Base-by-base conservation (phyloP, 371 early-diverging fungal genomes). In the Circinella umbellata region DNA sequence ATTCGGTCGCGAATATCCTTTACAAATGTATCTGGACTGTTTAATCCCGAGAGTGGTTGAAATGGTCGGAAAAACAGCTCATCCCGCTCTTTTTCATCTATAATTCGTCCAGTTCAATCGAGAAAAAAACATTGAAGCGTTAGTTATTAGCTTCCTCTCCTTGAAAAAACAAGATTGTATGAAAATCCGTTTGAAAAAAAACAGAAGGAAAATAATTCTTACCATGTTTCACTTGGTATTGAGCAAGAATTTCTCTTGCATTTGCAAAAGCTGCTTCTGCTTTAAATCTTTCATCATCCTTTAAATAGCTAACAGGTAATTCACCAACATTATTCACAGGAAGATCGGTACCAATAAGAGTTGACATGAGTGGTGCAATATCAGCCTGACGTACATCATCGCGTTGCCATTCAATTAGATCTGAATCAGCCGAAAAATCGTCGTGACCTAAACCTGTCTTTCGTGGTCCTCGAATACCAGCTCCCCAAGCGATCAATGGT, bases 401-500 rank as follows among this genome's bases (percentile, higher is more conserved):
- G 42, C 96, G 88, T 66, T 85, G 85, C 38, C 87, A 76, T 0
- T 76, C 75, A 39, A 66, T 70, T 42, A 92, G 63, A 10, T 76
- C 71, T 96, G 96, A 95, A 10, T 80, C 74, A 4, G 70, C 77
- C 0, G 96, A 92, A 67, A 91, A 87, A 0, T 80, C 91, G 67
- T 94, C 94, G 57, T 91, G 89, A 7, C 79, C 80, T 42, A 70
- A 42, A 1, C 73, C 76, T 11, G 75, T 77, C 27, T 69, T 66
- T 49, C 80, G 73, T 18, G 93, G 91, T 57, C 89, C 76, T 36
- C 83, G 67, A 15, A 96, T 81, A 17, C 98, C 98, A 14, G 97
- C 95, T 48, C 98, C 98, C 97, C 98, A 98, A 42, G 93, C 94
- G 67, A 98, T 86, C 34, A 98, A 78, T 4, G 98, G 98, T 10